phyloP scores from a whole-genome alignment of 2,329 filamentous ascomycete genomes.

The Capronia americana region DNA sequence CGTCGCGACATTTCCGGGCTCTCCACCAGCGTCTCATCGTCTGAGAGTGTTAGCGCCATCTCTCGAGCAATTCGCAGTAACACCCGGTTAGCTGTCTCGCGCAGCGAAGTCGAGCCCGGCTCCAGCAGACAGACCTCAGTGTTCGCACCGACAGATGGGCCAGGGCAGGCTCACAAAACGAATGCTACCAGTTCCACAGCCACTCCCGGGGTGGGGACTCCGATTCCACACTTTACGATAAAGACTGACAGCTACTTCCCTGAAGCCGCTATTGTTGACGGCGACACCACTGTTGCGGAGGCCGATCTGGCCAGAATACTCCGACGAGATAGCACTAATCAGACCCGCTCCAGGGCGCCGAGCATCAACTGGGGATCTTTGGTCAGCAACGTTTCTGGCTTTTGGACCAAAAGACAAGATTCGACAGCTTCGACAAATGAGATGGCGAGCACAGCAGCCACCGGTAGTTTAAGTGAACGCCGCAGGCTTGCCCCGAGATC shows the following conservation, averaged over 20 bases:
- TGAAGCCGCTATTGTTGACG: slow-evolving; percentile 39
- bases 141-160: slow-evolving; percentile 53
- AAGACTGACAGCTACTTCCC: slow-evolving; percentile 37
- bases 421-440: slow-evolving; percentile 52
- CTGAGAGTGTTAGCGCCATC: slow-evolving; percentile 45
- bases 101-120: slow-evolving; percentile 5
- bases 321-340: slow-evolving; percentile 59
- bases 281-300: slow-evolving; percentile 57
- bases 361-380: slow-evolving; percentile 63
- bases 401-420: slow-evolving; percentile 60
- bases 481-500: slow-evolving; percentile 25
- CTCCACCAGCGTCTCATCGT: slow-evolving; percentile 55
- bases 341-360: slow-evolving; percentile 53
- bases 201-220: slow-evolving; percentile 57
- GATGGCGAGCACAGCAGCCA: slow-evolving; percentile 39
- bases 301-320: slow-evolving; percentile 61
- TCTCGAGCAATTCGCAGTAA: slow-evolving; percentile 18
- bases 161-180: slow-evolving; percentile 51
- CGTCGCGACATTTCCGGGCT: slow-evolving; percentile 30
- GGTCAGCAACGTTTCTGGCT: slow-evolving; percentile 53
- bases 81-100: slow-evolving; percentile 19
- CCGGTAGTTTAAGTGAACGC: slow-evolving; percentile 26
- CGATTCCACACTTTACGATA: slow-evolving; percentile 60
- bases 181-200: slow-evolving; percentile 59
- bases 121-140: slow-evolving; percentile 43